Evolutionary conservation across 768 basidiomycete species (phyloP), one percentile per base, ranked within the genome.

Genomic region (Russula virescens): DNA sequence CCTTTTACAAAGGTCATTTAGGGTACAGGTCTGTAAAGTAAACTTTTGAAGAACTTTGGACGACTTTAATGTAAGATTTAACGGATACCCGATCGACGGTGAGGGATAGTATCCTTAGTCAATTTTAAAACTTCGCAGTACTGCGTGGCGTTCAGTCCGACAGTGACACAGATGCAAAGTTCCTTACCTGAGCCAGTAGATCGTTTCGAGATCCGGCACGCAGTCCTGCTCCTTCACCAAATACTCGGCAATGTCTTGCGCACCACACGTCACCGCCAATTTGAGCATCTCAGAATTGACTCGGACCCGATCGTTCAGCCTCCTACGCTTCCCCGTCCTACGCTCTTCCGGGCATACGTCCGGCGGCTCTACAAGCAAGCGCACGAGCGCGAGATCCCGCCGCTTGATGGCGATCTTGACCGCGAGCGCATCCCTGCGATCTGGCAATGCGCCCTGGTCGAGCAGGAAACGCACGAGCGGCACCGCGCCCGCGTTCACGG

Each of bases 391-490:
- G 10, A 94, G 74, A 63, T 92, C 83, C 64, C 81, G 83, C 67
- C 81, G 82, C 45, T 81, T 80, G 55, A 97, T 88, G 2, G 94
- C 94, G 3, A 92, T 81, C 53, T 79, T 75, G 19, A 97, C 78
- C 0, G 93, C 80, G n/a, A 94, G 75, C 23, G 76, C 80, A 14
- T 80, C 72, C 68, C 87, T 88, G 64, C 74, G 73, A 5, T 69
- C 69, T 0, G 94, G 94, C 13, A 86, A 87, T 0, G 91, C 94
- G 3, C 85, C 88, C 21, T 85, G 76, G 3, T 77, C 75, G 53
- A 97, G 83, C 18, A 98, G 79, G 67, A 91, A 86, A 25, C 73
- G 75, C 1, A 94, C 77, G 9, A 97, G 81, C 3, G 86, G 84
- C 1, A 79, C 58, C 65, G 87, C 86, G 23, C 77, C 76, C 0